Conservation (phyloP, 2,329 filamentous ascomycete genomes). For the Penicillium sp. region DNA sequence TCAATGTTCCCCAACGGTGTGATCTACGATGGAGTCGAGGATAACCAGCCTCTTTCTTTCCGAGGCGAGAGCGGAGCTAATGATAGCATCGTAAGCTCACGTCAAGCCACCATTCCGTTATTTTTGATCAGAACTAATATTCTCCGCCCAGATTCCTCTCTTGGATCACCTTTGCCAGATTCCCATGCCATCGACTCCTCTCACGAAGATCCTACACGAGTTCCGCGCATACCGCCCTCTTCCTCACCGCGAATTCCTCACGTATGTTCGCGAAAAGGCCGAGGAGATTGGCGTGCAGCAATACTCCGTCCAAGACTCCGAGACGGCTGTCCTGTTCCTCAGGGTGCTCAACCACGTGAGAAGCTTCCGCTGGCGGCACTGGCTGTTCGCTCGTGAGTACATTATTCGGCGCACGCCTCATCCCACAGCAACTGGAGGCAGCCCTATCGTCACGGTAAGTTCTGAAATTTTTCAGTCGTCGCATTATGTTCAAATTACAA, state of each 20-base stretch:
- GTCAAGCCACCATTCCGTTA: not conserved
- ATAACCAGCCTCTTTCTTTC: slow-evolving; percentile 67
- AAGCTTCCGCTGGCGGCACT: slow-evolving; percentile 47
- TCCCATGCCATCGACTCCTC: slow-evolving; percentile 79
- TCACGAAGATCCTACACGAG: slow-evolving; percentile 80
- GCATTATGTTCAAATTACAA: no score
- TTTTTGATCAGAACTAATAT: not conserved
- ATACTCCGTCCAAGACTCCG: slow-evolving; percentile 33
- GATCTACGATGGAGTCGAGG: slow-evolving; percentile 76
- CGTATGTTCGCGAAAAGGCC: slow-evolving; percentile 56
- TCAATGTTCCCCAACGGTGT: slow-evolving; percentile 93
- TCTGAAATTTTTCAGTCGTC: no score
- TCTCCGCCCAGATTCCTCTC: slow-evolving; percentile 58
- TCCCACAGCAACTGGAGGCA: slow-evolving; percentile 45
- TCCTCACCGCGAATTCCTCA: slow-evolving; percentile 80
- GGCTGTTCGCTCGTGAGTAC: slow-evolving; percentile 46
- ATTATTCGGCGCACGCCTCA: slow-evolving; percentile 43
- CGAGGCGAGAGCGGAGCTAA: slow-evolving; percentile 91
- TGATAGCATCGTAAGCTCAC: slow-evolving; percentile 66
- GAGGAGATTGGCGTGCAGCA: slow-evolving; percentile 42
- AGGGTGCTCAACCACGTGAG: slow-evolving; percentile 43
- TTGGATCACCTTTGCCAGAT: slow-evolving; percentile 83
- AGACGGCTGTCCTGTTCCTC: slow-evolving; percentile 41
- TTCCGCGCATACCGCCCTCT: slow-evolving; percentile 85
- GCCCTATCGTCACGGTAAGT: slow-evolving; percentile 44